These are phyloP conservation scores for Flueggea neowawraea DNA, from an alignment of 441 rosid species.

Conservation along the genomic window DNA sequence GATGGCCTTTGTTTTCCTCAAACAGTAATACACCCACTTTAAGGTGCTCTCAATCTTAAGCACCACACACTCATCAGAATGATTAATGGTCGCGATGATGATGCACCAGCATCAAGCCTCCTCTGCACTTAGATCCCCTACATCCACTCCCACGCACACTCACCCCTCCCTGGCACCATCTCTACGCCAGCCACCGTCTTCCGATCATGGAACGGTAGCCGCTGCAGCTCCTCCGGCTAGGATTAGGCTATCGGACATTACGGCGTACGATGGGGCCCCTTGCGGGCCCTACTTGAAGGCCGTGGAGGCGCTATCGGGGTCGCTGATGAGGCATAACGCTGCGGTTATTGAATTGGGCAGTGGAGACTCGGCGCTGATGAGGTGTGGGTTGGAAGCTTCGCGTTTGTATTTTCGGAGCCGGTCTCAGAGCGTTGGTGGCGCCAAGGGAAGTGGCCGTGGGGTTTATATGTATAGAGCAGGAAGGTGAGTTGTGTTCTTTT, in stretches of 20 bases:
- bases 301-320: slow-evolving; percentile 74
- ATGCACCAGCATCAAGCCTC: slow-evolving; percentile 45
- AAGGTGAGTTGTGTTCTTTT: too few species aligned
- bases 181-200: slow-evolving; percentile 22
- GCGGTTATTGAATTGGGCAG: slow-evolving; percentile 76
- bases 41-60: too few species aligned
- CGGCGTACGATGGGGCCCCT: slow-evolving; percentile 80
- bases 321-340: slow-evolving; percentile 79
- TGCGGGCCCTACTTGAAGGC: slow-evolving; percentile 54
- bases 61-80: too few species aligned
- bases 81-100: slow-evolving; percentile 47
- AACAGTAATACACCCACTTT: too few species aligned
- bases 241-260: slow-evolving; percentile 67
- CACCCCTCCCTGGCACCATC: slow-evolving; percentile 25
- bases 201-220: slow-evolving; percentile 21
- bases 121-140: slow-evolving; percentile 37
- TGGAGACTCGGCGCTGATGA: slow-evolving; percentile 66
- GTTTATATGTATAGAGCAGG: slow-evolving; percentile 86
- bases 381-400: slow-evolving; percentile 82
- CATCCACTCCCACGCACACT: slow-evolving; percentile 21
- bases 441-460: slow-evolving; percentile 57
- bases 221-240: slow-evolving; percentile 38
- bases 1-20: too few species aligned
- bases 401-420: slow-evolving; percentile 77
- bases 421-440: slow-evolving; percentile 29